These are phyloP conservation scores for Pichia manshurica DNA, from an alignment of 805 yeast species.

Conservation along the genomic window DNA sequence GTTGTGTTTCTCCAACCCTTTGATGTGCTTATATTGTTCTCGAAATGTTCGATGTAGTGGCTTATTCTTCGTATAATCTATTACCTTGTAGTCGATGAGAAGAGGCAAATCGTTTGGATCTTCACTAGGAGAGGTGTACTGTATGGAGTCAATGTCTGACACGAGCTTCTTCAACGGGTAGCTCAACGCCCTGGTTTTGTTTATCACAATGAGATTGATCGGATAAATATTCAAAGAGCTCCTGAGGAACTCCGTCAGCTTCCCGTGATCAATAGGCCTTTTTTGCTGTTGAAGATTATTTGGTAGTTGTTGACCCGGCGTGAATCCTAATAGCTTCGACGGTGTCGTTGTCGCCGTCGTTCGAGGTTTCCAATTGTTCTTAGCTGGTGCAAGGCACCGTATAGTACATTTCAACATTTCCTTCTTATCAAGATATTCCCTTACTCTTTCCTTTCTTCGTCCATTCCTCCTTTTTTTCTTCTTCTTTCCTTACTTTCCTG, in stretches of 20 bases:
- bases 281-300: too few relatives aligned
- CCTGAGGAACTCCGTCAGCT: neutral
- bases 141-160: neutral
- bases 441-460: too few relatives aligned
- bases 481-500: too few relatives aligned
- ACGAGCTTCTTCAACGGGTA: neutral
- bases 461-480: too few relatives aligned
- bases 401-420: too few relatives aligned
- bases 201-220: neutral
- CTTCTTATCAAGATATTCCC: too few relatives aligned
- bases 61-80: slow-evolving; percentile 1
- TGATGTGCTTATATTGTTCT: neutral
- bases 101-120: slow-evolving; percentile 7
- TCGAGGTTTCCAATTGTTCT: too few relatives aligned
- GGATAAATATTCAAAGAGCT: neutral
- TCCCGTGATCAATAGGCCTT: too few relatives aligned
- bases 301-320: too few relatives aligned
- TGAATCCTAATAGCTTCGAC: too few relatives aligned
- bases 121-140: neutral
- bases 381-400: too few relatives aligned
- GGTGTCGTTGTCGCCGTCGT: too few relatives aligned
- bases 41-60: neutral
- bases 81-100: slow-evolving; percentile 8
- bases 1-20: neutral
- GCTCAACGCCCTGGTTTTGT: slow-evolving; percentile 1